Base-by-base conservation (phyloP, 139 green algal species). In the Yamagishiella unicocca region DNA sequence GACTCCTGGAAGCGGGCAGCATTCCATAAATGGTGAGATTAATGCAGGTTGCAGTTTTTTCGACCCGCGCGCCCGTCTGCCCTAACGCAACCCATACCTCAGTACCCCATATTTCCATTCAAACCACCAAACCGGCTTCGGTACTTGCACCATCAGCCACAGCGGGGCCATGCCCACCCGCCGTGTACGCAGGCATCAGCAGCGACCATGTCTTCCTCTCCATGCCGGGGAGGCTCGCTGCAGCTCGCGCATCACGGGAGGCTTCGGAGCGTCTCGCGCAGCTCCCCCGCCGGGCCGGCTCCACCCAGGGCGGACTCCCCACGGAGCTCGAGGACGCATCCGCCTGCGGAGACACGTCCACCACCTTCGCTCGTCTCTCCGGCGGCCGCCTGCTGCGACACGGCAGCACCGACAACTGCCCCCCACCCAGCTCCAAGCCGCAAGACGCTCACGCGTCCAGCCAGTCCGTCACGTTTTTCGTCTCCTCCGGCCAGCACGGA, bases 151-250 rank as follows among this genome's bases (percentile, higher is more conserved):
- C n/a, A n/a, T n/a, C n/a, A n/a, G n/a, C n/a, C n/a, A n/a, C n/a
- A 73, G 17, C 66, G 31, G 12, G 50, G 50, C 50, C 50, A 58
- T 58, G 50, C 50, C 50, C 12, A 17, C 50, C 17, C 50, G 50
- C 12, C 17, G 50, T 58, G 12, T 58, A 71, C 66, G 42, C 43
- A 80, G 72, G 72, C 43, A n/a, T 62, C 43, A 31, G 8, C 45
- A n/a, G 27, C 25, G 43, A 77, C 22, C 50, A 86, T 50, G 31
- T 66, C 14, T 86, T 86, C 43, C 17, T 86, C 8, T 74, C 80
- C 9, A 78, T 86, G 80, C 80, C 80, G 2, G 64, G 43, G n/a
- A 86, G 64, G 43, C 80, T 86, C 2, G 80, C 80, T 10, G 80
- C 80, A 1, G 80, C 80, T 1, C 43, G 80, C 5, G 80, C 80